Base-by-base conservation (phyloP, 2,329 filamentous ascomycete genomes). In the Herpomyces periplanetae region DNA sequence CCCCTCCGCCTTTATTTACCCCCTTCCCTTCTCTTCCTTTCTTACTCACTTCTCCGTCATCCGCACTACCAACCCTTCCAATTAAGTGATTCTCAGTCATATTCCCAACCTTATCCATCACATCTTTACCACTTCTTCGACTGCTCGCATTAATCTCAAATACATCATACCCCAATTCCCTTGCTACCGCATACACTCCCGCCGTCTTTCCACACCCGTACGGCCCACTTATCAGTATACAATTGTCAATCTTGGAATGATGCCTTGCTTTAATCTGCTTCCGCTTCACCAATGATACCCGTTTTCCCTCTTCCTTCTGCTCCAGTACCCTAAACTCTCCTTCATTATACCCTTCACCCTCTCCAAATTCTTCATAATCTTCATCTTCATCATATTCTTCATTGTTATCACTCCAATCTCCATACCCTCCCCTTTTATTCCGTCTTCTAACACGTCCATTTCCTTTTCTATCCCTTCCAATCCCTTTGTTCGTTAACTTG, bases 51-150 rank as follows among this genome's bases (percentile, higher is more conserved):
- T 9, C 14, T 15, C 14, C 14, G 14, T 9, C 14, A 15, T 8
- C 14, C 14, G 14, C n/a, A 17, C 15, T 24, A 13, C 32, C 29
- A 5, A 34, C 20, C 16, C 46, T 46, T 26, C 58, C 56, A 9
- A 96, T 75, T 2, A 87, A 49, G 36, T 96, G 80, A 30, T 96
- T 91, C 24, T 61, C 60, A 3, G 71, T 80, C 75, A 96, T 91
- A 37, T 96, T 71, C 15, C 80, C 84, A 17, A 96, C 68, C 28
- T 54, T 66, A 30, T 96, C 80, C 13, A 85, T 35, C 18, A 96
- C 58, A 30, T 96, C 80, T 34, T 62, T 80, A 13, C 73, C 75
- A 31, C 56, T 85, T 25, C 80, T 51, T 19, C 73, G 57, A 27
- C 55, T 68, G 24, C 68, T 56, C 1, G 75, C 43, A 30, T 85